Conservation (phyloP, 140 eudicot species). For the Flaveria floridana region DNA sequence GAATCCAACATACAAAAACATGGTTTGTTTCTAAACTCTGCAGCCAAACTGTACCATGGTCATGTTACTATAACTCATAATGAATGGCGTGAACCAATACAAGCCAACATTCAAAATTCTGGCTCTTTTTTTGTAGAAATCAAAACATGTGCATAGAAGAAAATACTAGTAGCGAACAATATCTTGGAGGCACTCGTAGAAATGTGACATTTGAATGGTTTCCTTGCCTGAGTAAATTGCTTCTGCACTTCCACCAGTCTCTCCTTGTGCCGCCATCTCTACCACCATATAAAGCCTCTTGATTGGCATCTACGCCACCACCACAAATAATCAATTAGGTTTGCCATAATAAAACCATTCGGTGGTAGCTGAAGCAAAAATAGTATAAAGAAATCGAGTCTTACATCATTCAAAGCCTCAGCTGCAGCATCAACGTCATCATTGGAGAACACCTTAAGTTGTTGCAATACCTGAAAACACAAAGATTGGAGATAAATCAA, state of each 20-base stretch:
- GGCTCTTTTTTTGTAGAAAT: background rate
- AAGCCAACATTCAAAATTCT: constrained; percentile 29
- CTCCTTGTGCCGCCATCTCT: constrained; percentile 99
- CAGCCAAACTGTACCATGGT: constrained; percentile 19
- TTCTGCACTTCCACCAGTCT: constrained; percentile 83
- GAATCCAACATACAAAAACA: background rate
- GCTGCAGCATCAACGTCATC: constrained; percentile 90
- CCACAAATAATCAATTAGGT: background rate
- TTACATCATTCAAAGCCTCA: constrained; percentile 90
- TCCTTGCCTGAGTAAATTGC: constrained; percentile 74
- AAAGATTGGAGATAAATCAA: background rate
- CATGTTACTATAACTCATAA: constrained; percentile 20
- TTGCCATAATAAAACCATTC: background rate
- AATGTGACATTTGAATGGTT: constrained; percentile 71
- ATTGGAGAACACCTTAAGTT: constrained; percentile 78
- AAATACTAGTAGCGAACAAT: constrained; percentile 50
- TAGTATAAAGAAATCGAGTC: constrained; percentile 28
- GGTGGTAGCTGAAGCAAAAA: background rate
- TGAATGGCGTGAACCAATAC: background rate
- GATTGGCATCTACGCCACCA: constrained; percentile 72
- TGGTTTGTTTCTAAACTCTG: constrained; percentile 23
- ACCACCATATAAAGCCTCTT: constrained; percentile 87
- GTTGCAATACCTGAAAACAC: constrained; percentile 67
- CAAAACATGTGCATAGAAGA: background rate
- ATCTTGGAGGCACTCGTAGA: constrained; percentile 90